These are phyloP conservation scores for Moesziomyces antarcticus DNA, from an alignment of 1,284 basidiomycete species.

Conservation along the genomic window DNA sequence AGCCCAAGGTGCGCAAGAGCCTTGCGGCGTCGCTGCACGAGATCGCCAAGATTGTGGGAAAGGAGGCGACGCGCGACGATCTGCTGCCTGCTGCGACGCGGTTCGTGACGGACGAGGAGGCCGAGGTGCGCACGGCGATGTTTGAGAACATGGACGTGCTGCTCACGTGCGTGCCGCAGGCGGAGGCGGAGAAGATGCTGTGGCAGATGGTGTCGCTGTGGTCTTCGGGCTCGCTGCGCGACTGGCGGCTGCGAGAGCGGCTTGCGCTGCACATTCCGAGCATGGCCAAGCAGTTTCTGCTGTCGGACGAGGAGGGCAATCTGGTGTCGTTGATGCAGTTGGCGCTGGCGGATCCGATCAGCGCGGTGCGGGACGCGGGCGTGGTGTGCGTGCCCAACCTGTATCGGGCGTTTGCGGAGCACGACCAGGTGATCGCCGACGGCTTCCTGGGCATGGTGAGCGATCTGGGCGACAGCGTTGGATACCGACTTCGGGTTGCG, in stretches of 20 bases:
- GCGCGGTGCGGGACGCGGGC: conserved; percentile 84
- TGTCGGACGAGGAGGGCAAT: conserved; percentile 66
- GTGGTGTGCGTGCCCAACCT: conserved; percentile 72
- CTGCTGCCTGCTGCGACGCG: conserved; percentile 74
- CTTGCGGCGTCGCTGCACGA: conserved; percentile 89
- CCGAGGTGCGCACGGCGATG: conserved; percentile 73
- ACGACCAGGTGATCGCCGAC: conserved; percentile 54
- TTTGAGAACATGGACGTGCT: conserved; percentile 69
- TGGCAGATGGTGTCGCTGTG: conserved; percentile 74
- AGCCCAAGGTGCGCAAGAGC: conserved; percentile 76
- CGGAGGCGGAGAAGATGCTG: conserved; percentile 73
- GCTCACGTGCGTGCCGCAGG: conserved; percentile 72
- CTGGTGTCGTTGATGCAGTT: conserved; percentile 72
- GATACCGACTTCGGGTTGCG: conserved; percentile 64
- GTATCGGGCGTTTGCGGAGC: conserved; percentile 55
- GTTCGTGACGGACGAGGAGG: conserved; percentile 74
- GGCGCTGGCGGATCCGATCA: conserved; percentile 82
- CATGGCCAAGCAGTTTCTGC: conserved; percentile 70
- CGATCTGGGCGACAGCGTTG: conserved; percentile 53
- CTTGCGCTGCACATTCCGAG: conserved; percentile 74
- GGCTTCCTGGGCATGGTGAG: conserved; percentile 65
- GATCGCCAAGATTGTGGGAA: conserved; percentile 84
- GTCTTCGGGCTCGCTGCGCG: conserved; percentile 74
- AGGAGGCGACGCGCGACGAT: conserved; percentile 77
- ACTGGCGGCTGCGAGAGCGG: conserved; percentile 86